Base-by-base conservation (phyloP, 306 rosid genomes). In the Glycyrrhiza uralensis region DNA sequence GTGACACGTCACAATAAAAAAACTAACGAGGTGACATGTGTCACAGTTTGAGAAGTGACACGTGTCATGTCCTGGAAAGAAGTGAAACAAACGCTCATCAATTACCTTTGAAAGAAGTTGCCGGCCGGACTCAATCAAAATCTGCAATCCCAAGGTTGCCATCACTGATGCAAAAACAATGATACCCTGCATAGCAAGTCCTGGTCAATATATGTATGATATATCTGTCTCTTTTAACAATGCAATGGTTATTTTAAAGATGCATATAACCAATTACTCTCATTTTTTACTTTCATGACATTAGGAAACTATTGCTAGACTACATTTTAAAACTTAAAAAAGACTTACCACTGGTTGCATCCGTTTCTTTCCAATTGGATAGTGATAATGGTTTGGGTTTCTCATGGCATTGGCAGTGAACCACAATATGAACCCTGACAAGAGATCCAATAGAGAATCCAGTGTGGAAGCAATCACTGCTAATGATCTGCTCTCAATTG, bases 341-440 rank as follows among this genome's bases (percentile, higher is more conserved):
- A 22, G 50, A 6, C 80, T 74, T 84, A 88, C 97, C 89, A 91
- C 80, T 38, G 97, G 92, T 38, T 91, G 96, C 97, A 91, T 88
- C 41, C 90, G 90, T 50, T 84, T 85, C 89, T 91, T 91, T 72
- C 96, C 97, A 64, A 91, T 91, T 62, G 97, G 97, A 63, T 91
- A 91, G 79, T 75, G 80, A 78, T 28, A 88, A 13, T 72, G 87
- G 81, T 91, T 91, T 2, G 95, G 89, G 13, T n/a, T 82, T 82
- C 41, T 87, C 97, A 91, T 91, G 75, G 92, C 81, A 75, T 83
- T 0, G 6, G 95, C 77, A 50, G 97, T 91, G 59, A 85, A 91
- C 97, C 97, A 91, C 68, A 91, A 64, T 15, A 91, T 91, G 80
- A 88, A 88, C 11, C 97, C 97, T 6, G 96, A 91, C 75, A 91